Percentiles rank a stretch among this genome's conserved stretches.
phyloP scores from a whole-genome alignment of 2,329 filamentous ascomycete species.

The Arthrinium puccinioides region DNA sequence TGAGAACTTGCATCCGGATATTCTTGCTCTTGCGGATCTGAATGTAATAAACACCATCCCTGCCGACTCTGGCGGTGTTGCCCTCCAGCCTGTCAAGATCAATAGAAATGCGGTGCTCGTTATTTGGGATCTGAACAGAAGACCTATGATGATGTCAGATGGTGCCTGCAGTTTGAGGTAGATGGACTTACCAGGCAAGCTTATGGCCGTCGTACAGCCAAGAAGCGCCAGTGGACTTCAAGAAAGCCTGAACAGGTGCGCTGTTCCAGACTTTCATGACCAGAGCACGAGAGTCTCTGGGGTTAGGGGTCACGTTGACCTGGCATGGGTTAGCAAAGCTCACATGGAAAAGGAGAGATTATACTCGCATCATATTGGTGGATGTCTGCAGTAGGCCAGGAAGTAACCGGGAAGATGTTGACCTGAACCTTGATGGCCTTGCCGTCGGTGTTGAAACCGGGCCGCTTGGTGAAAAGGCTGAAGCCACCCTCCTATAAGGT shows the following conservation, averaged over 20 bases:
- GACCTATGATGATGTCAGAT: slow-evolving; percentile 25
- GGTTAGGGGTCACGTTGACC: slow-evolving; percentile 58
- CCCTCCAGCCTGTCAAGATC: slow-evolving; percentile 54
- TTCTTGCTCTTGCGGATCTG: slow-evolving; percentile 57
- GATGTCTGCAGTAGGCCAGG: slow-evolving; percentile 54
- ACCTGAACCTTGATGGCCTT: slow-evolving; percentile 48
- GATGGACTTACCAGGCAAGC: slow-evolving; percentile 65
- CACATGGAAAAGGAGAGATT: not conserved
- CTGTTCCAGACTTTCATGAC: slow-evolving; percentile 74
- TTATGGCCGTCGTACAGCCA: slow-evolving; percentile 81
- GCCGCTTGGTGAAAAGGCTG: slow-evolving; percentile 36
- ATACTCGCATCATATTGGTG: slow-evolving; percentile 78
- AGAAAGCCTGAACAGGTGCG: slow-evolving; percentile 44
- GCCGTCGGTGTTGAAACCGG: slow-evolving; percentile 49
- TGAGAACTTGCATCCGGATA: slow-evolving; percentile 61
- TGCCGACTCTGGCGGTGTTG: slow-evolving; percentile 21
- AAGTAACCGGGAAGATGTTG: slow-evolving; percentile 68
- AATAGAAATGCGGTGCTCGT: slow-evolving; percentile 51
- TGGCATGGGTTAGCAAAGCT: slow-evolving; percentile 23
- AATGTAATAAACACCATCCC: slow-evolving; percentile 46
- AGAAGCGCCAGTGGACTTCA: slow-evolving; percentile 37
- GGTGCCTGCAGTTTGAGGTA: too few species aligned
- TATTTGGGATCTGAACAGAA: slow-evolving; percentile 30
- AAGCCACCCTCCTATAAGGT: slow-evolving; percentile 14
- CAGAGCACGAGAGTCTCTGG: slow-evolving; percentile 49